phyloP scores from a whole-genome alignment of 108 stramenopile genomes.

The Pseudonitzschia multiseries region DNA sequence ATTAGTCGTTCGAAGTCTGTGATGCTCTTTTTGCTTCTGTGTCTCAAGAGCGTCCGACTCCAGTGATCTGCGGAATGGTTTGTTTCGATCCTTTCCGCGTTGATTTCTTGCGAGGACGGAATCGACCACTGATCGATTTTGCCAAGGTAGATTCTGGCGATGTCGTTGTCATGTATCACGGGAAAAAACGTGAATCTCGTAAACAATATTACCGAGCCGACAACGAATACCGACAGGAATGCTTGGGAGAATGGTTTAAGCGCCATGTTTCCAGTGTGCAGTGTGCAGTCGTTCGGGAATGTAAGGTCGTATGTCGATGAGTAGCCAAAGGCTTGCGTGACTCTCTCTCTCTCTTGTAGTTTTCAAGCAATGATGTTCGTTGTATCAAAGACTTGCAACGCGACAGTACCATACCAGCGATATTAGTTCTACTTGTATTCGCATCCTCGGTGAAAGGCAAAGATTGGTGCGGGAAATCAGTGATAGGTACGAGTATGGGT shows the following conservation, averaged over 20 bases:
- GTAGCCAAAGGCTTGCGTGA: no score
- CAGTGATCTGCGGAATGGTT: neutral
- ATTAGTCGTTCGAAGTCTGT: neutral
- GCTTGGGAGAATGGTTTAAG: neutral
- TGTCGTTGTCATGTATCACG: neutral
- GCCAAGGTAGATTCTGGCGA: neutral
- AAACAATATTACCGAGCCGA: neutral
- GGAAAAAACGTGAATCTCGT: neutral
- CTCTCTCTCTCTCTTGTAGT: no score
- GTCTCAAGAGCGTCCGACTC: neutral
- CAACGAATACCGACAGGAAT: neutral
- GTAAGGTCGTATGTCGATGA: no score
- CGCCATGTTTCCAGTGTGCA: neutral
- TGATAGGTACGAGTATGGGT: no score
- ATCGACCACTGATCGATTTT: neutral
- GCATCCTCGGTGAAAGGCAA: no score
- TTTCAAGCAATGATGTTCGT: no score
- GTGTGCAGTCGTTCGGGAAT: neutral
- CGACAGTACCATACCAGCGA: no score
- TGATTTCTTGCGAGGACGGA: neutral
- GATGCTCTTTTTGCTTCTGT: neutral
- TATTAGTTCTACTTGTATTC: no score
- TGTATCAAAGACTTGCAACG: no score
- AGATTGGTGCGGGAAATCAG: no score
- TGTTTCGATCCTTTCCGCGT: neutral